Evolutionary conservation across 1,284 basidiomycete species (phyloP), one percentile per base, ranked within the genome.

Genomic region (Phellinidium pouzarii): DNA sequence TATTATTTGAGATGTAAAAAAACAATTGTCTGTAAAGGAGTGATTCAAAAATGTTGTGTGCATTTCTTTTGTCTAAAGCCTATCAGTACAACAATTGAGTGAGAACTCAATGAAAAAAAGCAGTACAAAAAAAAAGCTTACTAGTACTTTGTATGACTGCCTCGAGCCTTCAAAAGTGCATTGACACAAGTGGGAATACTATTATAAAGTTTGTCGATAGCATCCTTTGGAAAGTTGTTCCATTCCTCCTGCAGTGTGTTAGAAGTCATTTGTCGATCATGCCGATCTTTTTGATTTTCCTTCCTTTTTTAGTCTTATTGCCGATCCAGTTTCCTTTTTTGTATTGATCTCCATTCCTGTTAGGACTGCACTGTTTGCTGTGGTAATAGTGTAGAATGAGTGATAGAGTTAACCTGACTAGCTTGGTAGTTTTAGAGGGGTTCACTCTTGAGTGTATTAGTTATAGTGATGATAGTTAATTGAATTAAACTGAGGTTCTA

Each of bases 181-280:
- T 45, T 47, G n/a, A 65, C 53, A 41, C 59, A 48, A 12, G 43
- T 22, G 22, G 61, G 59, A 46, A 62, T 55, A 41, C 58, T 60
- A 3, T 55, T 53, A 49, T 59, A 60, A 8, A 64, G 54, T 5
- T 51, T 50, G n/a, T 50, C 14, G 12, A 61, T 53, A 58, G 55
- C 55, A 20, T 48, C 44, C 25, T 45, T 38, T 8, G 44, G 47
- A 43, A 62, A 56, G 4, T 46, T 44, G 17, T 44, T 20, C 61
- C 62, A 64, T 47, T 63, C 60, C 53, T 62, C 56, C 53, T 59
- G 52, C 34, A 62, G 27, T n/a, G 63, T n/a, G n/a, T n/a, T n/a
- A n/a, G n/a, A n/a, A n/a, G n/a, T n/a, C n/a, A n/a, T n/a, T n/a
- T n/a, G n/a, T n/a, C n/a, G n/a, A n/a, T n/a, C n/a, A n/a, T n/a